Evolutionary conservation across 805 yeast genomes (phyloP), one percentile per base, ranked within the genome.

Genomic region (Schwanniomyces vanrijiae): DNA sequence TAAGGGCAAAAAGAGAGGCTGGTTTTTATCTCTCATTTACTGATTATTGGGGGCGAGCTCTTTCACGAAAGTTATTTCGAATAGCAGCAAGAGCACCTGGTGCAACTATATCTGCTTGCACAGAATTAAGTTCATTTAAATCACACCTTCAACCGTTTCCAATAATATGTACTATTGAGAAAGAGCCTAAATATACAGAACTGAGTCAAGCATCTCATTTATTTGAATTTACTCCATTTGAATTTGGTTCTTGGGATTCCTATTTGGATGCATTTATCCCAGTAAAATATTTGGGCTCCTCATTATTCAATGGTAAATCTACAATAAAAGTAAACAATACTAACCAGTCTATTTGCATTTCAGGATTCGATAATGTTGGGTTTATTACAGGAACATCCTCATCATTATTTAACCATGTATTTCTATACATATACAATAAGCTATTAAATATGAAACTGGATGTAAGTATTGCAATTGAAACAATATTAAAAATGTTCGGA

Each of bases 31-130:
- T 82, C 0, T 80, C 87, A 0, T 69, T 84, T 37, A 83, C 88
- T 0, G 89, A 84, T 55, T 83, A 83, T 55, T 81, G 87, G 86
- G 88, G 87, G 0, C 68, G 82, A 49, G 88, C 87, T 0, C 64
- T 84, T 29, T 68, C 81, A 2, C 67, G 78, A 47, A 69, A 65
- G 31, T 64, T 81, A 2, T 76, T 80, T 43, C 73, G 77, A 0
- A 56, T 57, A 20, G 43, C 58, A 9, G 59, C 67, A 5, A 49
- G 71, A 26, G 51, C 67, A 2, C 69, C 75, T 2, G 69, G 73
- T 11, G 51, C 60, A 2, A 69, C 80, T 0, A 52, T 78, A 20
- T 64, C 78, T 0, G 69, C 76, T 0, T 58, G 76, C 2, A 59
- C 71, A 11, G 25, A 37, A 20, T 52, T 75, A 3, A 40, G 56